A percentile compares a stretch with the other conserved stretches of the same genome.
phyloP scores from a whole-genome alignment of 257 asterid genomes.

The Solanum sejunctum region DNA sequence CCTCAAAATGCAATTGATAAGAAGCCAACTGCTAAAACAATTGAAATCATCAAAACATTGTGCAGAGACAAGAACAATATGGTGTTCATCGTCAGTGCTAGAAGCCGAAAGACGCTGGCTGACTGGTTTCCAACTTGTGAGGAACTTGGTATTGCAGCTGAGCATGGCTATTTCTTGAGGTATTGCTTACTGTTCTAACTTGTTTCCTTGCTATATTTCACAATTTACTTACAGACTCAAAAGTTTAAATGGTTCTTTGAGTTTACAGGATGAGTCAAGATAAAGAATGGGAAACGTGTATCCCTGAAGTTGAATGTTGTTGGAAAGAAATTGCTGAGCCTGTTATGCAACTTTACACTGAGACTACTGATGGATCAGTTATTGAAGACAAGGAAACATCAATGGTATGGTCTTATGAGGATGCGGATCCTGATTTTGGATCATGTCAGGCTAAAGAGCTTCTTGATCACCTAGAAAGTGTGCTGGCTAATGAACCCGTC shows the following conservation, averaged over 20 bases:
- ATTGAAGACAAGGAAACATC: conserved; percentile 72
- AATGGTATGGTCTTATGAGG: conserved; percentile 85
- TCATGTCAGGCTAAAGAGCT: conserved; percentile 92
- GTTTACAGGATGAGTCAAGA: conserved; percentile 43
- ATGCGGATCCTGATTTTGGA: conserved; percentile 90
- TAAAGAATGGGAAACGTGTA: conserved; percentile 73
- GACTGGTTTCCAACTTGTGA: conserved; percentile 74
- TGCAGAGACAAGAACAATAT: conserved; percentile 63
- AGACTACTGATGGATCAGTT: conserved; percentile 81
- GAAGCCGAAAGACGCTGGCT: conserved; percentile 33
- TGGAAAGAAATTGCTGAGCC: conserved; percentile 95
- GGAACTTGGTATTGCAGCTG: conserved; percentile 78
- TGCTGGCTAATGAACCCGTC: conserved; percentile 81
- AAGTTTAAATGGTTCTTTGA: not conserved
- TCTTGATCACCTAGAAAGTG: conserved; percentile 84
- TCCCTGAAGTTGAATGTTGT: conserved; percentile 54
- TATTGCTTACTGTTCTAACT: conserved; percentile 1
- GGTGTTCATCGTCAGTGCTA: conserved; percentile 61
- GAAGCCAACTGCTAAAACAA: conserved; percentile 64
- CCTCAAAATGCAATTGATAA: conserved; percentile 73
- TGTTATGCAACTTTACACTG: conserved; percentile 73
- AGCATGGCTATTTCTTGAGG: conserved; percentile 78
- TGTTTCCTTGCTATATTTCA: not conserved
- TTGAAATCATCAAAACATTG: conserved; percentile 46
- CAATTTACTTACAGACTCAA: not conserved